phyloP scores from a whole-genome alignment of 257 asterid genomes.

The Knoxia roxburghii region DNA sequence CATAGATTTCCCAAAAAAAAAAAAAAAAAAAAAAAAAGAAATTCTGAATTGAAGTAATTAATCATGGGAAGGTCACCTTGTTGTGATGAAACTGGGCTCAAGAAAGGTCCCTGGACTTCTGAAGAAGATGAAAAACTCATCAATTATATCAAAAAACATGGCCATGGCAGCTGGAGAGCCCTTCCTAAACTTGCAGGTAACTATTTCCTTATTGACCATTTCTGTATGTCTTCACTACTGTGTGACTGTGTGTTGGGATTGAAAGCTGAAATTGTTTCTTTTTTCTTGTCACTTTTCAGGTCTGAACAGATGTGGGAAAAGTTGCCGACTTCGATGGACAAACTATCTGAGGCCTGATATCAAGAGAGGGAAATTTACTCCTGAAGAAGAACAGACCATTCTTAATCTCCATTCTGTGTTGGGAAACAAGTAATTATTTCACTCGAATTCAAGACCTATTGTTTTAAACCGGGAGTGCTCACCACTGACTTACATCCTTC shows the following conservation, averaged over 20 bases:
- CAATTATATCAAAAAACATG: constrained; percentile 54
- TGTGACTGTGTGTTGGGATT: too few relatives aligned
- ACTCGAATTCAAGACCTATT: too few relatives aligned
- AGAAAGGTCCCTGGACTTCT: constrained; percentile 96
- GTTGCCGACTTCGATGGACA: constrained; percentile 86
- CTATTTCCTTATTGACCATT: neutral
- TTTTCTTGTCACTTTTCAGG: constrained; percentile 29
- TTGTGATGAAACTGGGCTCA: constrained; percentile 62
- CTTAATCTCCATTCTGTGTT: constrained; percentile 75
- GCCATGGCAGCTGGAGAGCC: constrained; percentile 97
- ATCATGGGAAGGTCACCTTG: constrained; percentile 75
- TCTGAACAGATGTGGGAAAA: constrained; percentile 75
- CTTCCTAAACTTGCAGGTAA: constrained; percentile 79
- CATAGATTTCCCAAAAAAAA: neutral
- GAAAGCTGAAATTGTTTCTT: too few relatives aligned
- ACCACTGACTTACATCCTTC: too few relatives aligned
- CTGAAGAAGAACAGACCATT: constrained; percentile 74
- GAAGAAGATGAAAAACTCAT: constrained; percentile 79
- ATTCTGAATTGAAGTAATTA: neutral
- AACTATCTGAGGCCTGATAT: constrained; percentile 79
- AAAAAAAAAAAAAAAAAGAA: neutral
- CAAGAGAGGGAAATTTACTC: constrained; percentile 75
- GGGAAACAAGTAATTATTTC: constrained; percentile 58
- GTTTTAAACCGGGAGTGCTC: too few relatives aligned
- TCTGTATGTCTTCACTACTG: neutral